Base-by-base conservation (phyloP, 768 basidiomycete species). In the Piloderma croceum region DNA sequence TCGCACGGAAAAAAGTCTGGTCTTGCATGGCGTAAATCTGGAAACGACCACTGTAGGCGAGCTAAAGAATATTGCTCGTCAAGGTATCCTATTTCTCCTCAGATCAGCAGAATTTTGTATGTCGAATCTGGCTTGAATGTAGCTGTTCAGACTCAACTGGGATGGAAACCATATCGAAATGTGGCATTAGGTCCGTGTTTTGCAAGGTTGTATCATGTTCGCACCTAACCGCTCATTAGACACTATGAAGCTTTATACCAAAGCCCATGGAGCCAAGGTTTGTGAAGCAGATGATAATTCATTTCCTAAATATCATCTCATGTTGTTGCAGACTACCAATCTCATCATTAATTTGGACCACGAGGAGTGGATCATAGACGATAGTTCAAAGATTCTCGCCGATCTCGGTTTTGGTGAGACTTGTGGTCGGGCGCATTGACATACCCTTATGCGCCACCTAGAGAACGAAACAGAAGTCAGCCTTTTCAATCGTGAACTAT, bases 381-480 rank as follows among this genome's bases (percentile, higher is more conserved):
- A 90, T 47, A 82, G 83, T 29, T 56, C 57, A 6, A 76, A 73
- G 53, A 70, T 66, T 1, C 71, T 99, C n/a, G 77, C 70, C 2
- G 76, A 81, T 4, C 61, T 76, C 24, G 90, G 84, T 13, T 76
- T 93, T 35, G 87, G 94, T 93, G 43, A 42, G 81, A 64, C 18
- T n/a, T 17, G 19, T 23, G 29, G 27, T 20, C 18, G 27, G 6
- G 18, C 22, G 36, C 18, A 23, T 24, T 35, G 13, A 11, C 24
- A 7, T 10, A 27, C 10, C n/a, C 38, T 32, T 18, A 32, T 19
- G 9, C 20, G 31, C 13, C 10, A 12, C 46, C n/a, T n/a, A 97
- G 94, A 96, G 62, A 94, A 98, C 57, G 94, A 99, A 62, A 87
- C 88, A 0, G 94, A 99, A 65, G 73, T 93, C 47, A 92, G 89